phyloP scores from a whole-genome alignment of 306 rosid genomes.

The Mucuna pruriens region DNA sequence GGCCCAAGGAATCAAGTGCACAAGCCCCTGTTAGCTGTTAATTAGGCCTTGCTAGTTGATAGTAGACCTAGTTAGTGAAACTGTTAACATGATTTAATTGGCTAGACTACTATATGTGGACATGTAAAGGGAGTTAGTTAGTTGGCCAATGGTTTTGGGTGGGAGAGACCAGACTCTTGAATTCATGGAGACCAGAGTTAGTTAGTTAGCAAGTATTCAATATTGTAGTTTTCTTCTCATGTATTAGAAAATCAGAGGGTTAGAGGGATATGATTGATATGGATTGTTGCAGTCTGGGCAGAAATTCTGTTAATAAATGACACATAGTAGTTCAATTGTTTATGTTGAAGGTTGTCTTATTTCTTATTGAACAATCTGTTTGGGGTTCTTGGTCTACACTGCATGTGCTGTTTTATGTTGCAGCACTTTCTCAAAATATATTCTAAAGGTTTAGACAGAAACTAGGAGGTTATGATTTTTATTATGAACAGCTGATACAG shows the following conservation, averaged over 20 bases:
- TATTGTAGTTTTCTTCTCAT: conserved; percentile 2
- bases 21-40: not conserved
- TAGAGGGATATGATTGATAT: not conserved
- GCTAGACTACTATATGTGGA: not conserved
- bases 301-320: not conserved
- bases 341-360: not conserved
- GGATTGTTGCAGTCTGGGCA: not conserved
- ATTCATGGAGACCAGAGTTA: no score
- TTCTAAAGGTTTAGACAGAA: not conserved
- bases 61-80: not conserved
- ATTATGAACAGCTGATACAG: not conserved
- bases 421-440: not conserved
- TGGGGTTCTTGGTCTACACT: conserved; percentile 3
- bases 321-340: not conserved
- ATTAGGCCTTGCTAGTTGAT: not conserved
- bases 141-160: not conserved
- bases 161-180: not conserved
- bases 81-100: not conserved
- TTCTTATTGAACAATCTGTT: not conserved
- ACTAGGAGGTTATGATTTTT: not conserved
- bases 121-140: not conserved
- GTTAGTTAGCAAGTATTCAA: no score
- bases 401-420: not conserved
- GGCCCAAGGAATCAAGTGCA: not conserved
- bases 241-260: not conserved